Evolutionary conservation across 1,284 basidiomycete species (phyloP).

Genomic region (Peniophora sp.): DNA sequence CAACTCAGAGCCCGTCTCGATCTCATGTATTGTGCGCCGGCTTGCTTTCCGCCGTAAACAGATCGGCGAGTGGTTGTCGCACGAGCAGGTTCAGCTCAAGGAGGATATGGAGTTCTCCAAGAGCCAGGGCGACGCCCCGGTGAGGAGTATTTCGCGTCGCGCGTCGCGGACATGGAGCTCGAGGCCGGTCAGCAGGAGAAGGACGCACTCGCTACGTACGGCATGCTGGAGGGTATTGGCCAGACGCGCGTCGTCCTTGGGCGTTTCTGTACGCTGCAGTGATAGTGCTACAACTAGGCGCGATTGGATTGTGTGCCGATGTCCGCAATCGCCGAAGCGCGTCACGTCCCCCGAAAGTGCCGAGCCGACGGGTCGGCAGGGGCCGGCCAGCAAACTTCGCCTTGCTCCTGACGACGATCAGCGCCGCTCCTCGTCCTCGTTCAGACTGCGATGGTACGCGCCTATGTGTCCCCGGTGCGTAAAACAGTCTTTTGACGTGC

Average conservation of each 20-base stretch:
- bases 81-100: constrained; percentile 80
- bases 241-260: constrained; percentile 37
- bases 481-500: too few relatives aligned
- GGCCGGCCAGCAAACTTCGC: too few relatives aligned
- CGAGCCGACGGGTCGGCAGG: too few relatives aligned
- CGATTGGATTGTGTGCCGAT: too few relatives aligned
- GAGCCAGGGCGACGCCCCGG: constrained; percentile 47
- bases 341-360: too few relatives aligned
- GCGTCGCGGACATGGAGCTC: constrained; percentile 78
- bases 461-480: too few relatives aligned
- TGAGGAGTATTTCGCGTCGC: constrained; percentile 63
- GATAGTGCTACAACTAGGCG: too few relatives aligned
- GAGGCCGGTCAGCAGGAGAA: constrained; percentile 89
- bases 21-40: constrained; percentile 83
- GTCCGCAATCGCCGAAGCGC: too few relatives aligned
- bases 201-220: constrained; percentile 82
- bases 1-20: constrained; percentile 75
- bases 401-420: too few relatives aligned
- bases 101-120: constrained; percentile 67
- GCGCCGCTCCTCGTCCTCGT: too few relatives aligned
- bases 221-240: constrained; percentile 89
- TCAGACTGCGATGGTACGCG: too few relatives aligned
- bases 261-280: too few relatives aligned
- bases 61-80: constrained; percentile 87
- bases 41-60: constrained; percentile 89